Base-by-base conservation (phyloP, 805 yeast species). In the Kazachstania psychrophila region DNA sequence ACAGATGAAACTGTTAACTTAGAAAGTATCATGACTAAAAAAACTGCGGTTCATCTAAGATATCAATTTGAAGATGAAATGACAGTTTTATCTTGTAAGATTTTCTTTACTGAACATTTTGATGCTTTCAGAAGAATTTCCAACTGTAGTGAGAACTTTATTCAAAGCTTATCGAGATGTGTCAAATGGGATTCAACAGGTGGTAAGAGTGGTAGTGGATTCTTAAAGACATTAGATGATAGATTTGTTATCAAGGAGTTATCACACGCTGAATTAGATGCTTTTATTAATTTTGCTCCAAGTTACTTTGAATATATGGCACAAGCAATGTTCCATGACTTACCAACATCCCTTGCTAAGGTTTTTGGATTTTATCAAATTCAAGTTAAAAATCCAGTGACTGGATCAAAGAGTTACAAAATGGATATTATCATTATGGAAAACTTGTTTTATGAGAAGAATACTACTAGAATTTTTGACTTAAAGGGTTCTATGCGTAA, bases 401-500 rank as follows among this genome's bases (percentile, higher is more conserved):
- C 83, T 11, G 39, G 39, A 4, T 37, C 59, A 2, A 83, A 78
- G 43, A 74, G 78, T 23, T 75, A 84, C 50, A 80, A 83, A 44
- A 79, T 88, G 79, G 95, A 92, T 58, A 82, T 89, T 17, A 69
- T 94, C 42, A 88, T 92, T 26, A 89, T 88, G 96, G 99, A 92
- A 62, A 92, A 92, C 54, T 63, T 92, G 40, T 92, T 92, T 53
- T 89, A 87, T 58, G 81, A 83, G 46, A 71, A 78, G 38, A 80
- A 79, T 47, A 81, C 88, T 40, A 69, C 85, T 11, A 65, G 96
- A 44, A 87, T 89, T 32, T 92, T 92, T 61, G 99, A 92, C 60
- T 71, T 92, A 59, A 92, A 92, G 58, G 99, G 99, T 0, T 88
- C 97, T 0, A 92, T 92, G 97, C 68, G 98, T 43, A 92, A 92